These are phyloP conservation scores for Zygosaccharomyces kombuchaensis DNA, from an alignment of 805 yeast genomes.

Conservation along the genomic window DNA sequence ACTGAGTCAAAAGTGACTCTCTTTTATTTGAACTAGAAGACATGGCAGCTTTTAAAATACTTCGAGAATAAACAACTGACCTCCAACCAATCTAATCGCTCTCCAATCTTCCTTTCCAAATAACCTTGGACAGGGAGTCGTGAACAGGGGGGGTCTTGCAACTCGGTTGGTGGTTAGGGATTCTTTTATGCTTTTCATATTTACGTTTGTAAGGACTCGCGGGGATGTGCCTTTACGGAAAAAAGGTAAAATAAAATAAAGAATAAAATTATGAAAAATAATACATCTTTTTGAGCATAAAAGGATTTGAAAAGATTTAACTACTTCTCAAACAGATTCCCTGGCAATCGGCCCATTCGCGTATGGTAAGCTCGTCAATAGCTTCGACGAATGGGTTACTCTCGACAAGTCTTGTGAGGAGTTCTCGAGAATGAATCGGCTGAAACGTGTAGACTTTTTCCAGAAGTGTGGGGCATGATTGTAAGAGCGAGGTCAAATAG, in stretches of 20 bases:
- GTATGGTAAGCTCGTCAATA: constrained; percentile 28
- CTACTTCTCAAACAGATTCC: constrained; percentile 29
- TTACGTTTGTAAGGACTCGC: not conserved
- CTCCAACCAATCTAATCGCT: not conserved
- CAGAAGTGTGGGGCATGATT: constrained; percentile 19
- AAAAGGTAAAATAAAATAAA: not conserved
- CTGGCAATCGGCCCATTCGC: constrained; percentile 33
- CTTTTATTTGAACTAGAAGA: constrained; percentile 9
- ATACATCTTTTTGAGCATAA: not conserved
- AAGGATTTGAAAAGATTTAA: constrained; percentile 1
- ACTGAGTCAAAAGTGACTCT: constrained; percentile 18
- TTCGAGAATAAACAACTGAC: not conserved
- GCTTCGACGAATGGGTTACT: constrained; percentile 28
- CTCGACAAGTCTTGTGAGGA: constrained; percentile 18
- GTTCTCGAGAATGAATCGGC: constrained; percentile 23
- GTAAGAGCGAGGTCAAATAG: constrained; percentile 22
- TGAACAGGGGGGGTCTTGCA: not conserved
- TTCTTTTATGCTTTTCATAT: not conserved
- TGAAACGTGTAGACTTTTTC: constrained; percentile 31
- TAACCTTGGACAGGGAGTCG: not conserved
- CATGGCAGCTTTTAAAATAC: not conserved
- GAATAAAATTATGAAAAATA: not conserved
- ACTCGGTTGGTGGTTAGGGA: not conserved
- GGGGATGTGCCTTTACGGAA: not conserved
- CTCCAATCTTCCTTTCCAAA: not conserved